These are phyloP conservation scores for Alternaria angustiovoidea DNA, from an alignment of 2,329 filamentous ascomycete genomes.

Conservation along the genomic window DNA sequence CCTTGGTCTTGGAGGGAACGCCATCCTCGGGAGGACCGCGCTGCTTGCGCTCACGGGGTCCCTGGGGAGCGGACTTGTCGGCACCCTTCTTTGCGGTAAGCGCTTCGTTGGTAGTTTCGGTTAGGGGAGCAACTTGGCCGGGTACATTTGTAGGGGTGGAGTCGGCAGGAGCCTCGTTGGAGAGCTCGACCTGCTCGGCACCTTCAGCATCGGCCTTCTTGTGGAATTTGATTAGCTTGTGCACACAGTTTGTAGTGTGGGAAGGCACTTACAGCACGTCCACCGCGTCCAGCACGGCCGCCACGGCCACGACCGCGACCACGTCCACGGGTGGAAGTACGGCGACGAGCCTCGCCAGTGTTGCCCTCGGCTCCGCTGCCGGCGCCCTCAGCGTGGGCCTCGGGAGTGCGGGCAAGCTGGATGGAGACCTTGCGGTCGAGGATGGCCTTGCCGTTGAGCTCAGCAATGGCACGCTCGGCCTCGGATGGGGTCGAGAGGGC, in stretches of 20 bases:
- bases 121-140: constrained; percentile 59
- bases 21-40: constrained; percentile 97
- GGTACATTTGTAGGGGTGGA: constrained; percentile 60
- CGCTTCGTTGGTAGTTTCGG: constrained; percentile 62
- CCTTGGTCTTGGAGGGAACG: constrained; percentile 97
- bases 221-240: constrained; percentile 13
- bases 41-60: constrained; percentile 72
- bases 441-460: constrained; percentile 95
- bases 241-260: background rate
- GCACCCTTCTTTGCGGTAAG: constrained; percentile 64
- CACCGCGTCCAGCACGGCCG: constrained; percentile 68
- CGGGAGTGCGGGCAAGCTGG: constrained; percentile 96
- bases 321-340: constrained; percentile 63
- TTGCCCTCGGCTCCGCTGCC: constrained; percentile 78
- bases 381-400: constrained; percentile 78
- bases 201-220: constrained; percentile 58
- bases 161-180: constrained; percentile 56
- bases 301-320: constrained; percentile 68
- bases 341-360: constrained; percentile 68
- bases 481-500: constrained; percentile 94
- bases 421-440: constrained; percentile 99
- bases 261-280: constrained; percentile 67
- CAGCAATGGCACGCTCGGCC: constrained; percentile 92
- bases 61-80: constrained; percentile 58
- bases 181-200: constrained; percentile 56